Evolutionary conservation across 108 stramenopile genomes (phyloP).

Genomic region (Chaetoceros tenuissimus): DNA sequence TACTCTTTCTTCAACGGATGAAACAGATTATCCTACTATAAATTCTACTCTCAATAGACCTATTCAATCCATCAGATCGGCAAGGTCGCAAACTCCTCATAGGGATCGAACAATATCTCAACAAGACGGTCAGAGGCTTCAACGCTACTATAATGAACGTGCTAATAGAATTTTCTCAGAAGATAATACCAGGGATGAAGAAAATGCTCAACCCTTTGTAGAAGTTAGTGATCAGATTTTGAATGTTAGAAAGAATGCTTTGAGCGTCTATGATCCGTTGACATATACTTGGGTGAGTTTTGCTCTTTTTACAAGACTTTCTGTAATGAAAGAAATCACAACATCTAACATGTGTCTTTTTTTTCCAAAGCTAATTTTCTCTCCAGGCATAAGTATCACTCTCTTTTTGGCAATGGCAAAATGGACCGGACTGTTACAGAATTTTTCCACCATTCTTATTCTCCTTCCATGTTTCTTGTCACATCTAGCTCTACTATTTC

Average conservation of each 20-base stretch:
- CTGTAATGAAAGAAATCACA: background rate
- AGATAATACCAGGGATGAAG: background rate
- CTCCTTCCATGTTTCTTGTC: conserved; percentile 69
- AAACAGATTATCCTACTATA: too few species aligned
- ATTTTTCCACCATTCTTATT: conserved; percentile 67
- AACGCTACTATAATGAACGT: background rate
- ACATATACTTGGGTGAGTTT: conserved; percentile 76
- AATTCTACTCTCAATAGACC: too few species aligned
- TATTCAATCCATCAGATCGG: too few species aligned
- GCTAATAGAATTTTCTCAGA: background rate
- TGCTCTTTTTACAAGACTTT: background rate
- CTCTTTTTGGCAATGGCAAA: conserved; percentile 53
- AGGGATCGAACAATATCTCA: too few species aligned
- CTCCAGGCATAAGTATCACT: conserved; percentile 63
- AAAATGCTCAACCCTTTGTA: conserved; percentile 18
- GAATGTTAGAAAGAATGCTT: conserved; percentile 67
- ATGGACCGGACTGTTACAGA: conserved; percentile 51
- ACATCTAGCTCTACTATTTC: conserved; percentile 56
- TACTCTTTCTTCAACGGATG: too few species aligned
- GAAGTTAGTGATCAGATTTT: conserved; percentile 77
- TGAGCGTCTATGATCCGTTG: conserved; percentile 70
- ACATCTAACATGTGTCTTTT: background rate
- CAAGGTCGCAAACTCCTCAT: too few species aligned
- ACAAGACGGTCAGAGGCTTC: too few species aligned
- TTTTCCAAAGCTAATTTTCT: conserved; percentile 61